Evolutionary conservation across 1,284 basidiomycete genomes (phyloP).

Genomic region (Athelia sp.): DNA sequence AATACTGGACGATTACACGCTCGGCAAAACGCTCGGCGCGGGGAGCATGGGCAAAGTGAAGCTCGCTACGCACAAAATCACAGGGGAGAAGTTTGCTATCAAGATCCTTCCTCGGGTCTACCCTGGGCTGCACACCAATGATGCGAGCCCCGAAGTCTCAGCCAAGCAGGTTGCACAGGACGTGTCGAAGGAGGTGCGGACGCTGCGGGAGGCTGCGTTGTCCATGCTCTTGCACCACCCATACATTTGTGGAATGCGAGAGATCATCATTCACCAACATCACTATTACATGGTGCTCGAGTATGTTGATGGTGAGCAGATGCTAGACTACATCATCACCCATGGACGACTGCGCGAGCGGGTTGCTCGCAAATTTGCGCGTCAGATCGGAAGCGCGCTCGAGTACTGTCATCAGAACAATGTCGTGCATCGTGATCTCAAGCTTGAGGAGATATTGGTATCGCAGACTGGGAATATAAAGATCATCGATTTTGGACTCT

Average conservation of each 20-base stretch:
- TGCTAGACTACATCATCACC: slow-evolving; percentile 99
- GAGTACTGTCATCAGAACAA: slow-evolving; percentile 98
- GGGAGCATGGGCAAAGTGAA: slow-evolving; percentile 99
- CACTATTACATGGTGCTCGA: slow-evolving; percentile 99
- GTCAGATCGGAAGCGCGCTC: slow-evolving; percentile 93
- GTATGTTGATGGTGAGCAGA: slow-evolving; percentile 98
- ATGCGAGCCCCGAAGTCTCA: slow-evolving; percentile 51
- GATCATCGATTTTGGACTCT: slow-evolving; percentile 98
- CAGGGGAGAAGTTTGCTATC: slow-evolving; percentile 96
- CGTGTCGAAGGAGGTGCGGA: slow-evolving; percentile 93
- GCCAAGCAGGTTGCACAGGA: slow-evolving; percentile 86
- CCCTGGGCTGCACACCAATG: slow-evolving; percentile 41
- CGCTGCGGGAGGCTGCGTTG: slow-evolving; percentile 90
- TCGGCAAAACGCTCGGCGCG: slow-evolving; percentile 95
- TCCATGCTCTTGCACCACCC: slow-evolving; percentile 96
- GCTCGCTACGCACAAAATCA: slow-evolving; percentile 87
- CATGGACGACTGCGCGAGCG: slow-evolving; percentile 93
- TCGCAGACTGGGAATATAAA: slow-evolving; percentile 99
- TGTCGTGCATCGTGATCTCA: slow-evolving; percentile 96
- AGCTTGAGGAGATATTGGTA: slow-evolving; percentile 99
- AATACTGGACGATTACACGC: slow-evolving; percentile 89
- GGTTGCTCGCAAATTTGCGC: slow-evolving; percentile 93
- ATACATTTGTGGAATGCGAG: slow-evolving; percentile 98
- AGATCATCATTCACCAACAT: slow-evolving; percentile 93
- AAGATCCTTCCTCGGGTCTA: slow-evolving; percentile 91